Evolutionary conservation across 106 monocot genomes (phyloP).

Genomic region (Dendrobium officinale): DNA sequence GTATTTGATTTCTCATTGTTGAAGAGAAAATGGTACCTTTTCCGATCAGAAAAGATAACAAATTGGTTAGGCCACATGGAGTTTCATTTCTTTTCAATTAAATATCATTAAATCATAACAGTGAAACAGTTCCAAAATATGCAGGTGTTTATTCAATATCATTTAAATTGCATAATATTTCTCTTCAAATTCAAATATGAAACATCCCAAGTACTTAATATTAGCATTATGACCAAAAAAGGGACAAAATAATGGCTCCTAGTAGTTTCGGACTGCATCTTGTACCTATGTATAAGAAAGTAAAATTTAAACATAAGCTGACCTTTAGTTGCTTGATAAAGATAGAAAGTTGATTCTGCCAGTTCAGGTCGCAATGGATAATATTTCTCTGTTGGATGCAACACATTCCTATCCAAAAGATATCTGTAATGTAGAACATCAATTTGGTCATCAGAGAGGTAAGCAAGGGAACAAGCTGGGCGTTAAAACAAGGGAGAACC

Average conservation of each 20-base stretch:
- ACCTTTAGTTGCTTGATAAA: constrained; percentile 94
- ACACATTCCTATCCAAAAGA: constrained; percentile 66
- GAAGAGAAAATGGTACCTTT: neutral
- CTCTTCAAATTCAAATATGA: neutral
- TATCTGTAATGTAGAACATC: constrained; percentile 31
- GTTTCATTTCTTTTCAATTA: neutral
- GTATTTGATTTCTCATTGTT: neutral
- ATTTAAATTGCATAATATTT: neutral
- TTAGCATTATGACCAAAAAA: neutral
- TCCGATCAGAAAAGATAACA: neutral
- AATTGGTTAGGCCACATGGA: neutral
- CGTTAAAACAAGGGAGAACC: no score
- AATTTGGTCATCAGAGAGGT: no score
- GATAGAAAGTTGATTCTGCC: constrained; percentile 93
- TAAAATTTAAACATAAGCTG: neutral
- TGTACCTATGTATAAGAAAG: neutral
- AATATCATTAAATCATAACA: neutral
- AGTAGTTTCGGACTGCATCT: neutral
- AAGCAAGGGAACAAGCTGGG: no score
- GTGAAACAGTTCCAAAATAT: neutral
- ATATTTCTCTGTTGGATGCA: constrained; percentile 97
- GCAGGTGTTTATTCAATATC: neutral
- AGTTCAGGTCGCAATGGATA: constrained; percentile 92
- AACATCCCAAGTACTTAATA: neutral
- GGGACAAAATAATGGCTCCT: neutral